These are phyloP conservation scores for Haplosporangium sp. DNA, from an alignment of 371 early-diverging fungal species.

Conservation along the genomic window DNA sequence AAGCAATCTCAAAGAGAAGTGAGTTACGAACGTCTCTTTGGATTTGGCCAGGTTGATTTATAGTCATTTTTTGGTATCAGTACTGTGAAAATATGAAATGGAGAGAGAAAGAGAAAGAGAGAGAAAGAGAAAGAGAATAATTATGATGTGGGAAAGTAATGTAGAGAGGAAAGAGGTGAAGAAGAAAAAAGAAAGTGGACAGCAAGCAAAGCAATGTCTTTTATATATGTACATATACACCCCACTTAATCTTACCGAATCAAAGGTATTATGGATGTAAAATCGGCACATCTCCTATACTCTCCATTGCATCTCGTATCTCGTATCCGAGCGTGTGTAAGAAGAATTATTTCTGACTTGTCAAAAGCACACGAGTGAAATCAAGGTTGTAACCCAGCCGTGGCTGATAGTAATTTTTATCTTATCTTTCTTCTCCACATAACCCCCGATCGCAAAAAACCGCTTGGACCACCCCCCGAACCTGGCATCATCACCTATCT, in stretches of 20 bases:
- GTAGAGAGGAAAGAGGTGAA: no score
- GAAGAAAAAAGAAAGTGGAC: no score
- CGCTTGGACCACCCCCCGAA: background rate
- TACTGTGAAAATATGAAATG: background rate
- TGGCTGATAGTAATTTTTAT: background rate
- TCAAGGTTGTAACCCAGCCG: slow-evolving; percentile 5
- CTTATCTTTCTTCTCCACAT: slow-evolving; percentile 2
- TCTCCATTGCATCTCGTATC: no score
- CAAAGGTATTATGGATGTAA: no score
- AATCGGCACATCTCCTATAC: no score
- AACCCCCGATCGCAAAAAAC: background rate
- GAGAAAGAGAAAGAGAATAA: no score
- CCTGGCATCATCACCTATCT: background rate
- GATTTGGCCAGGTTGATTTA: background rate
- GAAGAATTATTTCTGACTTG: no score
- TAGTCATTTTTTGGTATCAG: slow-evolving; percentile 17
- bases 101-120: background rate
- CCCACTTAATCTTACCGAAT: no score
- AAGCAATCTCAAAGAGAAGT: slow-evolving; percentile 94
- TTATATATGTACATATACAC: no score
- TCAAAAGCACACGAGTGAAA: background rate
- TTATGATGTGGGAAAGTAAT: no score
- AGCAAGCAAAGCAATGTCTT: no score
- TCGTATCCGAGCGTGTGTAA: no score
- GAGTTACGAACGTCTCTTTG: slow-evolving; percentile 66